Evolutionary conservation across 257 asterid species (phyloP).

Genomic region (Ophiorrhiza pumila): DNA sequence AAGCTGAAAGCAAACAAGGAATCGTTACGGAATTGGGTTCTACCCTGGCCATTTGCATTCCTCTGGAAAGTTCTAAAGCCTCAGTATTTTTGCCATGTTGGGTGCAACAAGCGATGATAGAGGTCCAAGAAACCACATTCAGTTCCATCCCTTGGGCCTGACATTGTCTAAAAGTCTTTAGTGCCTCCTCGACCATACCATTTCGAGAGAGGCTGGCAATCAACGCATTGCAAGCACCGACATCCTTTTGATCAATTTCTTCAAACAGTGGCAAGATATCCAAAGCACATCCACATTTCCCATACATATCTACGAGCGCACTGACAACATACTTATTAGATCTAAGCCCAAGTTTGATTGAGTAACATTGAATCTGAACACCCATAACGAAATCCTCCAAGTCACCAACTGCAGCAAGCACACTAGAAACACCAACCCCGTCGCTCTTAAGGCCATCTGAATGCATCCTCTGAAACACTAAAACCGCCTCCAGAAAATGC

Average conservation of each 20-base stretch:
- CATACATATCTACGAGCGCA: constrained; percentile 74
- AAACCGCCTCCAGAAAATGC: constrained; percentile 50
- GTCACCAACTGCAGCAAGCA: constrained; percentile 76
- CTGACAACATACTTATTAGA: constrained; percentile 66
- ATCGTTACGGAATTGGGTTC: constrained; percentile 71
- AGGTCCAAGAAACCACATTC: constrained; percentile 95
- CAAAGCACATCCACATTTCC: constrained; percentile 51
- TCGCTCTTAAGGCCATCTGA: constrained; percentile 47
- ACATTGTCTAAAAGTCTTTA: constrained; percentile 45
- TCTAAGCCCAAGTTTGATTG: constrained; percentile 55
- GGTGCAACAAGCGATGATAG: constrained; percentile 76
- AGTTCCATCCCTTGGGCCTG: constrained; percentile 44
- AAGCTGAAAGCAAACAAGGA: constrained; percentile 89
- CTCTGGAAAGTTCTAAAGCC: constrained; percentile 81
- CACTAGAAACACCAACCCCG: constrained; percentile 72
- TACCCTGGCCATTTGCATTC: constrained; percentile 67
- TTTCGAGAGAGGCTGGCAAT: constrained; percentile 72
- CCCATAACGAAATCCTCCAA: constrained; percentile 50
- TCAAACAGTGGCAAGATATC: constrained; percentile 61
- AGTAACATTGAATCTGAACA: constrained; percentile 64
- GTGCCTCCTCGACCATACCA: constrained; percentile 69
- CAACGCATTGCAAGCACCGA: constrained; percentile 70
- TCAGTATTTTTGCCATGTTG: constrained; percentile 82
- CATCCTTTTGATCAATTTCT: constrained; percentile 49
- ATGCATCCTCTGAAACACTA: constrained; percentile 65